Evolutionary conservation across 2,329 filamentous ascomycete species (phyloP).

Genomic region (Aspergillus transmontanensis): DNA sequence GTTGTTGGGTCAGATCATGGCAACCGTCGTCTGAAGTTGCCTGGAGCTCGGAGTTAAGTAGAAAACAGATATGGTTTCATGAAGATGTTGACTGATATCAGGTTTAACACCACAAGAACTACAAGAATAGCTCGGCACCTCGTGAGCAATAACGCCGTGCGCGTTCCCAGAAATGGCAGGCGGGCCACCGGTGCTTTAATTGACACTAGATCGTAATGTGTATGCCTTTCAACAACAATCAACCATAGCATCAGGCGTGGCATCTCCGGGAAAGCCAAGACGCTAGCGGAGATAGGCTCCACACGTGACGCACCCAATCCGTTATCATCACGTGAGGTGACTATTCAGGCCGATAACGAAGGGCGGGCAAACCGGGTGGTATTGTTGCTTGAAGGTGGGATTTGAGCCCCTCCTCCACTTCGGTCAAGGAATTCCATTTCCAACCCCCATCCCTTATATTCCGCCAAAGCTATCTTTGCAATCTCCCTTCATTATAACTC

Average conservation of each 20-base stretch:
- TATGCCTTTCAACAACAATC: not conserved
- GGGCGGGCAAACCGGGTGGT: not conserved
- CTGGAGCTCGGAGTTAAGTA: slow-evolving; percentile 17
- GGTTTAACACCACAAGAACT: not conserved
- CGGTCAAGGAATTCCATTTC: slow-evolving; percentile 16
- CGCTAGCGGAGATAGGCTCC: slow-evolving; percentile 14
- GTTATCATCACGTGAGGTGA: slow-evolving; percentile 20
- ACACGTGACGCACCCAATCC: slow-evolving; percentile 18
- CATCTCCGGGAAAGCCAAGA: slow-evolving; percentile 26
- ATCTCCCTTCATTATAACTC: not conserved
- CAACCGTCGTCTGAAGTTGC: slow-evolving; percentile 21
- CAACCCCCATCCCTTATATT: slow-evolving; percentile 10
- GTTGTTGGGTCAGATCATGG: slow-evolving; percentile 33
- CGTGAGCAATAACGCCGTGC: not conserved
- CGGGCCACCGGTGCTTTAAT: not conserved
- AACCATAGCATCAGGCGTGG: slow-evolving; percentile 19
- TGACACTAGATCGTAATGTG: not conserved
- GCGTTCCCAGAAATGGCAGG: not conserved
- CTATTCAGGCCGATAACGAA: slow-evolving; percentile 10
- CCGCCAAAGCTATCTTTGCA: not conserved
- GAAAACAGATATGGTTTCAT: slow-evolving; percentile 19
- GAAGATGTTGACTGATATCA: slow-evolving; percentile 8
- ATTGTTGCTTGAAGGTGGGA: slow-evolving; percentile 15
- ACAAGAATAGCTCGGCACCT: not conserved
- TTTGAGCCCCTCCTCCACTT: slow-evolving; percentile 24